Conservation (phyloP, 768 basidiomycete genomes). For the Omphalotus guepiniiformis region DNA sequence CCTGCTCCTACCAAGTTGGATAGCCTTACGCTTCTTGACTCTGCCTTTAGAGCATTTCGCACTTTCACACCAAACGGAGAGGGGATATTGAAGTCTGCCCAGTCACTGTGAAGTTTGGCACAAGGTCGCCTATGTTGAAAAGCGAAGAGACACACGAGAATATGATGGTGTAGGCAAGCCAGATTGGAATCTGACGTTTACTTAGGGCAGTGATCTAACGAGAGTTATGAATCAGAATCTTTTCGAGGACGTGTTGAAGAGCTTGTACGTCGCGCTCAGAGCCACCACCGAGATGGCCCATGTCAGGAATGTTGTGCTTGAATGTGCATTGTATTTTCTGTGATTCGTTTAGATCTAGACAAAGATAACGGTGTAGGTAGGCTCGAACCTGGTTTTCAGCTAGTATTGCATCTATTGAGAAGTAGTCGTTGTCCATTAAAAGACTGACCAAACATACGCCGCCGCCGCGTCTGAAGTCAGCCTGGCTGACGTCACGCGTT, state of each 20-base stretch:
- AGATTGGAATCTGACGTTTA: conserved; percentile 83
- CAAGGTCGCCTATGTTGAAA: not conserved
- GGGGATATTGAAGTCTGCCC: conserved; percentile 86
- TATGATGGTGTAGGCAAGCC: conserved; percentile 85
- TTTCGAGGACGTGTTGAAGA: no score
- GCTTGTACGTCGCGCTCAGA: conserved; percentile 72
- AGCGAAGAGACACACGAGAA: conserved; percentile 51
- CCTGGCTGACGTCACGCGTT: conserved; percentile 3
- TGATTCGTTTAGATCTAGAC: not conserved
- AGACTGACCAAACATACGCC: not conserved
- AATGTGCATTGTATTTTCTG: conserved; percentile 95
- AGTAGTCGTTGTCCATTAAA: conserved; percentile 87
- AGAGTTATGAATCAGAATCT: no score
- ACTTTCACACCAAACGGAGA: conserved; percentile 72
- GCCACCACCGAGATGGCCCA: conserved; percentile 89
- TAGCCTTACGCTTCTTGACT: conserved; percentile 79
- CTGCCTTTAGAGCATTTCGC: conserved; percentile 83
- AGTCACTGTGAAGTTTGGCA: conserved; percentile 53
- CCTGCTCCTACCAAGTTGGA: conserved; percentile 82
- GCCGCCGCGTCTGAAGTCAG: not conserved
- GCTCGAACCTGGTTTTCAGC: conserved; percentile 78
- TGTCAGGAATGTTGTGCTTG: conserved; percentile 75
- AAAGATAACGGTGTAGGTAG: not conserved
- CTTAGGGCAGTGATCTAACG: conserved; percentile 68
- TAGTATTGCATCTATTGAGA: conserved; percentile 85